Conservation (phyloP, 2,329 filamentous ascomycete species). For the Sclerotinia subarctica region DNA sequence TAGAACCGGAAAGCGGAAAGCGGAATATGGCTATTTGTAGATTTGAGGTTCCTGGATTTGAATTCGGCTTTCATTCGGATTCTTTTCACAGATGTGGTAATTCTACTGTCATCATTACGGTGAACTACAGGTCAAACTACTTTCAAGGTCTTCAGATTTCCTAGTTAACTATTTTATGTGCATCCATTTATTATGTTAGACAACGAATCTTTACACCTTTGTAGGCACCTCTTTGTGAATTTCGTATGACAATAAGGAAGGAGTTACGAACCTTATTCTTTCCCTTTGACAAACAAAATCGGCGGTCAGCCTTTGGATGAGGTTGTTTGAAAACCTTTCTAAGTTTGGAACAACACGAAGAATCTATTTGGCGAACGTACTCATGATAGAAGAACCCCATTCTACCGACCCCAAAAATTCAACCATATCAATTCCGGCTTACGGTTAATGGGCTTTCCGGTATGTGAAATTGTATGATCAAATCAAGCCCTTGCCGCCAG, state of each 20-base stretch:
- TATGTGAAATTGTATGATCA: too few relatives aligned
- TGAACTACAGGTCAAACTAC: background rate
- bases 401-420: too few relatives aligned
- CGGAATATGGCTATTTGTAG: background rate
- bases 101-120: conserved; percentile 10
- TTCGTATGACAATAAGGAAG: too few relatives aligned
- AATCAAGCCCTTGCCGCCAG: too few relatives aligned
- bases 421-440: too few relatives aligned
- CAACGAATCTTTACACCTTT: background rate
- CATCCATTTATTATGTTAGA: background rate
- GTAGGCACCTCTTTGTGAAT: background rate
- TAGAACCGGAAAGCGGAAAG: background rate
- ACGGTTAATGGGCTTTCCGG: too few relatives aligned
- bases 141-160: background rate
- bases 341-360: background rate
- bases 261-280: too few relatives aligned
- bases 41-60: background rate
- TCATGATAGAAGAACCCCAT: too few relatives aligned
- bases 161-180: background rate
- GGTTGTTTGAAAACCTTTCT: too few relatives aligned
- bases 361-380: conserved; percentile 6
- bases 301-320: background rate
- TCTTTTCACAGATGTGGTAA: conserved; percentile 6
- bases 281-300: background rate
- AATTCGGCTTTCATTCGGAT: conserved; percentile 3